Evolutionary conservation across 2,329 filamentous ascomycete genomes (phyloP).

Genomic region (Helotiales sp.): DNA sequence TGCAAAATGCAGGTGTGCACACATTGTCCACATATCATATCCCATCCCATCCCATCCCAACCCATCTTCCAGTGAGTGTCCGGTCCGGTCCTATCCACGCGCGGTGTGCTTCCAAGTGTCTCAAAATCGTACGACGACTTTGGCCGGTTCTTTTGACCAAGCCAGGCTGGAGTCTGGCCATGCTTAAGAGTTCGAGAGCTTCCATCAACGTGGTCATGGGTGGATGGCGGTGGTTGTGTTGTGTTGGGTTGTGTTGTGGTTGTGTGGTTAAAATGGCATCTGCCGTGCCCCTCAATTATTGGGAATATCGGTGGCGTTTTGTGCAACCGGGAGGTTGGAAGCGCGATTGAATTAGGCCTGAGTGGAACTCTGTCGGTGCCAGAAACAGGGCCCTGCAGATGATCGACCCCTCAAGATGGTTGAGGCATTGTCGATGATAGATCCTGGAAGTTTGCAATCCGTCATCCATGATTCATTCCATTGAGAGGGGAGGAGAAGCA

Average conservation of each 20-base stretch:
- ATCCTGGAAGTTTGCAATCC: neutral
- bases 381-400: neutral
- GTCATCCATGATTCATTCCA: neutral
- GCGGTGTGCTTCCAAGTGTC: neutral
- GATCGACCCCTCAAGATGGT: neutral
- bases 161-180: neutral
- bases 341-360: neutral
- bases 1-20: neutral
- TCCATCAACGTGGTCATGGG: neutral
- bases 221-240: neutral
- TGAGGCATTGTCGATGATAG: conserved; percentile 1
- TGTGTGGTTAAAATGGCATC: neutral
- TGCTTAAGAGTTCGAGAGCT: neutral
- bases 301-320: neutral
- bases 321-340: conserved; percentile 3
- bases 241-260: too few species aligned
- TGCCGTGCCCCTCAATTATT: neutral
- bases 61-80: too few species aligned
- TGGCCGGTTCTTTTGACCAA: neutral
- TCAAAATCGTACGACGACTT: conserved; percentile 4
- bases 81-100: conserved; percentile 2
- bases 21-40: neutral
- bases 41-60: too few species aligned
- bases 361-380: neutral
- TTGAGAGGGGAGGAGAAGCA: neutral